Evolutionary conservation across 2,329 filamentous ascomycete species (phyloP), one percentile per base, ranked within the genome.

Genomic region (Monosporascus cannonballus): DNA sequence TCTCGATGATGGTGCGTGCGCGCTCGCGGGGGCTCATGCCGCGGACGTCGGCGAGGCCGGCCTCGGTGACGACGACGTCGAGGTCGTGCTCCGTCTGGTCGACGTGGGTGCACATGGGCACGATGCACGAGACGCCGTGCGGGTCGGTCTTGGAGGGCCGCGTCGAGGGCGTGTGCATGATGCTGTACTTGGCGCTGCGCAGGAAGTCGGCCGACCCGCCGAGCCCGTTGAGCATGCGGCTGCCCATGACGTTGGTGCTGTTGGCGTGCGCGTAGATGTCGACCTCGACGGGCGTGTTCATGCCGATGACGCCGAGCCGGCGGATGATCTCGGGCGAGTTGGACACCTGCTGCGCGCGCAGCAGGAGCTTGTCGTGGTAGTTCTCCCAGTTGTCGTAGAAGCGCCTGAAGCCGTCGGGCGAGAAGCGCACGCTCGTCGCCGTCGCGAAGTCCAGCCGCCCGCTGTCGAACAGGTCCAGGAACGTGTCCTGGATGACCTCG

Each of bases 261-360:
- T 96, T 96, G 63, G 91, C 91, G 73, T 96, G 90, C 2, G 90
- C 91, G 73, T 96, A 96, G 65, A 96, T 95, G 73, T 96, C 91
- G 17, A 96, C 90, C 73, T 96, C 91, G 47, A 96, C 89, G 22
- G 90, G 90, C 0, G 90, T 96, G 79, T 96, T 96, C 90, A 96
- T 96, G 69, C 89, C 90, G 62, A 96, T 96, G 60, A 91, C 85
- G 56, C 90, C 90, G 1, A 96, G 77, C 25, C 90, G 83, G 51
- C 89, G 84, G 74, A 96, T 96, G 73, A 96, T 91, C 73, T 96
- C 90, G 54, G 90, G 90, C 3, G 85, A 87, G 79, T 96, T 96
- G 65, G 87, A 92, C 9, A 96, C 88, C 67, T 89, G 83, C 74
- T 96, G 90, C n/a, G 86, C 86, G 57, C 91, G 88, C 47, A 96